Conservation (phyloP, 2,329 filamentous ascomycete species). For the Aspergillus pseudotamarii region DNA sequence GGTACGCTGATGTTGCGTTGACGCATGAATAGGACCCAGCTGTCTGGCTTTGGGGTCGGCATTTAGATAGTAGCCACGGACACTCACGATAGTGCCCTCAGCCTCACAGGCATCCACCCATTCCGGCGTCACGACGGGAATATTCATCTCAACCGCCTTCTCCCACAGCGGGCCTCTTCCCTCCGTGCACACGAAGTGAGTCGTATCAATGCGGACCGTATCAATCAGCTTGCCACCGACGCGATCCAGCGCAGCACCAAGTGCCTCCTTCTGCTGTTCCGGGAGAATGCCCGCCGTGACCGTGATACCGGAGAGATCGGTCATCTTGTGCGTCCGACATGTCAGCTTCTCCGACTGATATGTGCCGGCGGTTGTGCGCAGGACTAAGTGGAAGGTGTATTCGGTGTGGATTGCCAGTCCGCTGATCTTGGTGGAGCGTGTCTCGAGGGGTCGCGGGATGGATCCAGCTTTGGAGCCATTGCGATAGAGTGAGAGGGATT, state of each 20-base stretch:
- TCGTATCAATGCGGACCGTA: constrained; percentile 91
- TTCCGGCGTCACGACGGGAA: constrained; percentile 93
- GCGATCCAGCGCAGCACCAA: constrained; percentile 75
- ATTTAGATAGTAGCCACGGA: constrained; percentile 94
- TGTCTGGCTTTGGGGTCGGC: constrained; percentile 70
- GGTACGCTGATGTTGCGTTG: constrained; percentile 38
- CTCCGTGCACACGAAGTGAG: constrained; percentile 96
- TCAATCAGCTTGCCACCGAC: constrained; percentile 94
- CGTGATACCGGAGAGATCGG: constrained; percentile 91
- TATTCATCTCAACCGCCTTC: constrained; percentile 96
- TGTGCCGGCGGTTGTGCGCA: constrained; percentile 88
- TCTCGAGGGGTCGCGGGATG: constrained; percentile 83
- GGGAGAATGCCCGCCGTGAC: constrained; percentile 89
- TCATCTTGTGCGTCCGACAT: constrained; percentile 97
- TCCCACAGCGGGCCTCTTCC: constrained; percentile 90
- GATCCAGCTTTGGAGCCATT: constrained; percentile 96
- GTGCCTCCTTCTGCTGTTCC: constrained; percentile 68
- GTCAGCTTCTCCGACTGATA: constrained; percentile 79
- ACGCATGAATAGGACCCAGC: constrained; percentile 41
- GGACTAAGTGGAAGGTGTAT: constrained; percentile 90
- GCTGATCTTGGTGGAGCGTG: constrained; percentile 94
- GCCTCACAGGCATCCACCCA: constrained; percentile 97
- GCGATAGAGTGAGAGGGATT: constrained; percentile 86
- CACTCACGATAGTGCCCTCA: constrained; percentile 88
- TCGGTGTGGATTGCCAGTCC: constrained; percentile 95